A percentile compares a stretch with the other conserved stretches of the same genome.
These are phyloP conservation scores for Globisporangium rhizosaccharum DNA, from an alignment of 352 stramenopile species.

Conservation along the genomic window DNA sequence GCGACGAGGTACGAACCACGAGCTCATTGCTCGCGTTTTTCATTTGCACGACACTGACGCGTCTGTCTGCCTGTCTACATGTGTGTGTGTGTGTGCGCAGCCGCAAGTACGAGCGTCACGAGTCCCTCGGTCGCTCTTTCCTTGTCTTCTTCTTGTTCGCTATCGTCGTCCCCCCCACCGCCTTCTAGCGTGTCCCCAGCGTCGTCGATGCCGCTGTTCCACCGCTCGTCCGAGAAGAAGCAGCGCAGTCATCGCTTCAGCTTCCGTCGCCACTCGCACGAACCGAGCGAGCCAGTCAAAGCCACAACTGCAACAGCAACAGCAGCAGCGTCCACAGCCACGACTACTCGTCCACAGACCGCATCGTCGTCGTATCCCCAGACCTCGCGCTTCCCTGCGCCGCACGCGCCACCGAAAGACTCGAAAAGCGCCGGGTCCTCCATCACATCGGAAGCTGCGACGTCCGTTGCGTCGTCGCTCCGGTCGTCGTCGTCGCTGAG, in stretches of 20 bases:
- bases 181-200: background rate
- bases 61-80: too few relatives aligned
- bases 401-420: background rate
- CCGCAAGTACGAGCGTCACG: too few relatives aligned
- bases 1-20: too few relatives aligned
- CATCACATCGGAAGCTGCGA: conserved; percentile 20
- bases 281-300: conserved; percentile 7
- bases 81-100: too few relatives aligned
- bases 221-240: conserved; percentile 40
- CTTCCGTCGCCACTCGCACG: conserved; percentile 56
- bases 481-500: conserved; percentile 45
- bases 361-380: conserved; percentile 2
- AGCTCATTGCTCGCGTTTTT: too few relatives aligned
- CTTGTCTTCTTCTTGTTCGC: background rate
- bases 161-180: too few relatives aligned
- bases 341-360: background rate
- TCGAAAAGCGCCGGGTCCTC: conserved; percentile 14
- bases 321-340: background rate
- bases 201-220: conserved; percentile 58
- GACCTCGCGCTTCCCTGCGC: conserved; percentile 1
- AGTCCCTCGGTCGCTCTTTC: background rate
- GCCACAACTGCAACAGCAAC: conserved; percentile 3
- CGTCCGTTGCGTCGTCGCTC: conserved; percentile 46
- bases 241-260: conserved; percentile 58
- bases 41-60: too few relatives aligned